Percentiles rank a stretch among this genome's conserved stretches.
phyloP scores from a whole-genome alignment of 371 early-diverging fungal species.

The Actinomortierella ambigua region DNA sequence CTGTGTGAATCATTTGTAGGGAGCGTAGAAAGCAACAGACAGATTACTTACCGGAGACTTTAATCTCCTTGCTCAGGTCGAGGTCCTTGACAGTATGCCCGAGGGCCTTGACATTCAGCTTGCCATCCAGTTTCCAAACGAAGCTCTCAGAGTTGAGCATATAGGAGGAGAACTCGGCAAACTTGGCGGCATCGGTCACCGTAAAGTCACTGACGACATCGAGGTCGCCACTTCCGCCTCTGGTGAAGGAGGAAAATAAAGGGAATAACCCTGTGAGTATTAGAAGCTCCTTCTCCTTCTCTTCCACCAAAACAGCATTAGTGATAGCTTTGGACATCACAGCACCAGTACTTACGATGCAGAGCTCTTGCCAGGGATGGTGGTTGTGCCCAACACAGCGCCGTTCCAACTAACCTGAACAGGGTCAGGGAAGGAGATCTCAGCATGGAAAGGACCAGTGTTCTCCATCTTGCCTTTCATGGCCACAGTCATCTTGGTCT shows the following conservation, averaged over 20 bases:
- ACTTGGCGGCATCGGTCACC: conserved; percentile 49
- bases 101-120: conserved; percentile 59
- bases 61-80: conserved; percentile 37
- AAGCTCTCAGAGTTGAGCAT: conserved; percentile 62
- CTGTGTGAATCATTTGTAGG: too few species aligned
- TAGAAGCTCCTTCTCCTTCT: too few species aligned
- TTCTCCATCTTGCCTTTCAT: conserved; percentile 56
- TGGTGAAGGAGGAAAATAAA: too few species aligned
- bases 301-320: too few species aligned
- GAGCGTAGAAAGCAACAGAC: too few species aligned
- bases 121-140: conserved; percentile 60
- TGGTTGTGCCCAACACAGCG: conserved; percentile 51
- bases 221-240: conserved; percentile 54
- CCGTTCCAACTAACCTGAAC: conserved; percentile 60
- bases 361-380: conserved; percentile 50
- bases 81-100: conserved; percentile 56
- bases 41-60: conserved; percentile 52
- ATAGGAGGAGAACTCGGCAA: conserved; percentile 56
- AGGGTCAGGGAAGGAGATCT: conserved; percentile 56
- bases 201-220: conserved; percentile 54
- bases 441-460: conserved; percentile 65
- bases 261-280: too few species aligned
- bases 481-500: conserved; percentile 51
- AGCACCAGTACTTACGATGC: conserved; percentile 46
- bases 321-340: too few species aligned